Conservation (phyloP, 2,329 filamentous ascomycete species). For the Penicillium verrucosum region DNA sequence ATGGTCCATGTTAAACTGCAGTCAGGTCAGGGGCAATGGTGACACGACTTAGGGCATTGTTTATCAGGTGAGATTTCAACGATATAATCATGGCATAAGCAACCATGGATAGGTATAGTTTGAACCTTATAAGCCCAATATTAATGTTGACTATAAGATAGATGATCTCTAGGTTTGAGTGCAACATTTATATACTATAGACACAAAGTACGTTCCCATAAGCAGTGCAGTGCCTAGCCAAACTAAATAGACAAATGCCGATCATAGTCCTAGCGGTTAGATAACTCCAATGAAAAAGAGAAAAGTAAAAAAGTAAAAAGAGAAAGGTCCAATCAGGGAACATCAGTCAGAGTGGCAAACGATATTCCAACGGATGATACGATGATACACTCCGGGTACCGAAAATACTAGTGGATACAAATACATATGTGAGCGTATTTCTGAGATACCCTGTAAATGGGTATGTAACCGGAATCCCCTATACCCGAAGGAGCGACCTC, state of each 20-base stretch:
- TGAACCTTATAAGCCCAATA: not conserved
- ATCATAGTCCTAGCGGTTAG: not conserved
- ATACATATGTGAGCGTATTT: not conserved
- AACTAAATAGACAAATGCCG: not conserved
- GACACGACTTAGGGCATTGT: not conserved
- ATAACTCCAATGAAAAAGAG: not conserved
- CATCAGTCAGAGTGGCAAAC: not conserved
- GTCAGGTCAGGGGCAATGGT: not conserved
- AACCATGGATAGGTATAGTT: not conserved
- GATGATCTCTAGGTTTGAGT: not conserved
- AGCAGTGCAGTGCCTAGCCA: not conserved
- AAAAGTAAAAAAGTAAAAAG: not conserved
- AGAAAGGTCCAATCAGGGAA: not conserved
- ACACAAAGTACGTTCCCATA: not conserved
- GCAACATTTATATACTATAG: not conserved
- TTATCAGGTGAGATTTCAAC: not conserved
- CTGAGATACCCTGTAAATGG: not conserved
- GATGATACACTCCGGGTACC: not conserved
- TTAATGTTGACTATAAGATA: not conserved
- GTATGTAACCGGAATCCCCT: not conserved
- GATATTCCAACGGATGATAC: not conserved
- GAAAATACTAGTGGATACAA: not conserved
- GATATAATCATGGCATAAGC: not conserved
- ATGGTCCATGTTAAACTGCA: not conserved
- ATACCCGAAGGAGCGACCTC: slow-evolving; percentile 2